Evolutionary conservation across 768 basidiomycete genomes (phyloP).

Genomic region (Hirschioporus abietinus): DNA sequence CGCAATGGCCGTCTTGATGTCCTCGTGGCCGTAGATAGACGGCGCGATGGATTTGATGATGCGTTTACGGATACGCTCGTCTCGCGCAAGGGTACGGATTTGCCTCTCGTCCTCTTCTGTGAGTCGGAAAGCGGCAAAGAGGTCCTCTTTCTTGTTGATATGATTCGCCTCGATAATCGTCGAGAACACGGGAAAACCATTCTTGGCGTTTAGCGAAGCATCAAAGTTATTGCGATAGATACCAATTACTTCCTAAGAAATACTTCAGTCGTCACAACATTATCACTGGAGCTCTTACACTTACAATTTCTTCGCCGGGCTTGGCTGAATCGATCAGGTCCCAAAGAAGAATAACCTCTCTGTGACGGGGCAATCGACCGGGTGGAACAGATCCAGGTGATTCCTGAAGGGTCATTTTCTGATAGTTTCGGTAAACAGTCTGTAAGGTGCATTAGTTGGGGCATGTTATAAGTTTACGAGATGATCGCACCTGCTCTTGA

Average conservation of each 20-base stretch:
- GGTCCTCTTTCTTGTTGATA: conserved; percentile 97
- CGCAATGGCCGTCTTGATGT: conserved; percentile 97
- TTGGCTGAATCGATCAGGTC: conserved; percentile 98
- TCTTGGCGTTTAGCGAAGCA: conserved; percentile 95
- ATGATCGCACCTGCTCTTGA: conserved; percentile 74
- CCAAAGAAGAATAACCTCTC: conserved; percentile 96
- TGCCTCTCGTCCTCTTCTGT: conserved; percentile 96
- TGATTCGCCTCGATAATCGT: conserved; percentile 98
- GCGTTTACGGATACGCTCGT: conserved; percentile 93
- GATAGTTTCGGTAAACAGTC: conserved; percentile 98
- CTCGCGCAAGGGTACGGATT: conserved; percentile 80
- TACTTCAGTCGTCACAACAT: conserved; percentile 11
- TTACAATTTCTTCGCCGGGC: conserved; percentile 95
- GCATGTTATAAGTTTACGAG: background rate
- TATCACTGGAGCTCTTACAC: conserved; percentile 25
- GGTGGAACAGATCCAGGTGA: conserved; percentile 97
- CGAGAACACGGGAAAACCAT: conserved; percentile 98
- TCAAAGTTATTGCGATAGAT: conserved; percentile 99
- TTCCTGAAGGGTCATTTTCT: conserved; percentile 98
- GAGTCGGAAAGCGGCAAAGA: conserved; percentile 95
- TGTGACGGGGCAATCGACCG: conserved; percentile 92
- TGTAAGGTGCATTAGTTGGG: conserved; percentile 26
- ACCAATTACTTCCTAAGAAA: conserved; percentile 85
- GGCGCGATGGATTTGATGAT: conserved; percentile 99
- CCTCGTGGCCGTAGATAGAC: conserved; percentile 98